Evolutionary conservation across 202 grass and related monocot genomes (phyloP).

Genomic region (Carex arenaria): DNA sequence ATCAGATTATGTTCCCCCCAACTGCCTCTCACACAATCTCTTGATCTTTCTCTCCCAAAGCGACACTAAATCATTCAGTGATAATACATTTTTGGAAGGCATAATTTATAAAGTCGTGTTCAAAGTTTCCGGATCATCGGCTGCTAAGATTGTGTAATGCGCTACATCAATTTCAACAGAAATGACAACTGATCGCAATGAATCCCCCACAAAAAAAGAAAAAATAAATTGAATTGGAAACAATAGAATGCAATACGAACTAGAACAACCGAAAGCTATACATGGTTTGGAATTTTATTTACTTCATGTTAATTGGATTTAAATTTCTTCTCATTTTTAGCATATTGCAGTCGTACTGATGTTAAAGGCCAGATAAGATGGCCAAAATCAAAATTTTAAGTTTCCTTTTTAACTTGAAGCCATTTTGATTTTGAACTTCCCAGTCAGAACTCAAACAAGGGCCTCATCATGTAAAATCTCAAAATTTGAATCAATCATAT

Average conservation of each 20-base stretch:
- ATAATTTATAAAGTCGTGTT: constrained; percentile 24
- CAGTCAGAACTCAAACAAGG: background rate
- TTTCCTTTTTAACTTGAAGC: background rate
- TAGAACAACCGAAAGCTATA: background rate
- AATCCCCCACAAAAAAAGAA: no score
- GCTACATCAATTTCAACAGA: constrained; percentile 3
- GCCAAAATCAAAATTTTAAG: no score
- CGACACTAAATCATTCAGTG: constrained; percentile 21
- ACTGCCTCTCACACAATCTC: background rate
- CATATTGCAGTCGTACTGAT: no score
- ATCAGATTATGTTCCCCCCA: no score
- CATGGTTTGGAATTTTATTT: no score
- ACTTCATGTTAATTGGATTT: no score
- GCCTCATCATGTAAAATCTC: background rate
- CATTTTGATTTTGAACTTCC: background rate
- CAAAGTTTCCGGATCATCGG: constrained; percentile 20
- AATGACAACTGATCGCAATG: background rate
- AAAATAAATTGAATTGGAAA: background rate
- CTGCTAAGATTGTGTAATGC: constrained; percentile 13
- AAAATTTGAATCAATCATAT: background rate
- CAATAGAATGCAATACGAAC: background rate
- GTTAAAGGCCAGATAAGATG: no score
- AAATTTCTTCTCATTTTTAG: no score
- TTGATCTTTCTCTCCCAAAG: constrained; percentile 24
- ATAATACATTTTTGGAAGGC: constrained; percentile 13